phyloP scores from a whole-genome alignment of 2,329 filamentous ascomycete genomes.

The Cercospora janseana region DNA sequence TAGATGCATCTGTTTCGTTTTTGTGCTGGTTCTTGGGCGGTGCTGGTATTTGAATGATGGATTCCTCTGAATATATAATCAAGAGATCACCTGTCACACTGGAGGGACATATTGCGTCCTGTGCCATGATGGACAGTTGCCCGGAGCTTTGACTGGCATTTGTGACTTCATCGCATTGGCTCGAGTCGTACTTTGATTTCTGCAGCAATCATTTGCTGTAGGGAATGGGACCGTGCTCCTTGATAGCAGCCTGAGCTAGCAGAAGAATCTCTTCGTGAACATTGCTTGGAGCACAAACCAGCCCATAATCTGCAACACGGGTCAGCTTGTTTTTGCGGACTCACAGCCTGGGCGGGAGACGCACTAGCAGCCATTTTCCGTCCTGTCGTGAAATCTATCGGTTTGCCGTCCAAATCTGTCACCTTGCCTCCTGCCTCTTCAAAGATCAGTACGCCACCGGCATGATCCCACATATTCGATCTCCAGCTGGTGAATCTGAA shows the following conservation, averaged over 20 bases:
- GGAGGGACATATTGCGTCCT: too few relatives aligned
- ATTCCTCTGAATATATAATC: too few relatives aligned
- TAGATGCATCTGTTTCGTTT: too few relatives aligned
- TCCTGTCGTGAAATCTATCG: slow-evolving; percentile 46
- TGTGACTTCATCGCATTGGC: too few relatives aligned
- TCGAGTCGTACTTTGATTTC: too few relatives aligned
- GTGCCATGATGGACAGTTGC: too few relatives aligned
- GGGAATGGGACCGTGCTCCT: slow-evolving; percentile 9
- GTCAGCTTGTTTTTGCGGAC: slow-evolving; percentile 11
- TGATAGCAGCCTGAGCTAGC: slow-evolving; percentile 22
- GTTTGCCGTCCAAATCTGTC: slow-evolving; percentile 51
- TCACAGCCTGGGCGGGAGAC: not conserved
- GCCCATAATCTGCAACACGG: slow-evolving; percentile 22
- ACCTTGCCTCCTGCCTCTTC: slow-evolving; percentile 47
- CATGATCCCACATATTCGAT: slow-evolving; percentile 54
- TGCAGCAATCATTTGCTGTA: slow-evolving; percentile 12
- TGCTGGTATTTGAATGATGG: too few relatives aligned
- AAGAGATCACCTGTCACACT: too few relatives aligned
- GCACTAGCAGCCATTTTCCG: slow-evolving; percentile 29
- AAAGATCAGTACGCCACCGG: slow-evolving; percentile 42
- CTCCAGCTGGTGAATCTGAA: slow-evolving; percentile 29
- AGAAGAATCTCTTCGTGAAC: slow-evolving; percentile 26
- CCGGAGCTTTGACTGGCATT: too few relatives aligned
- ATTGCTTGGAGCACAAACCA: slow-evolving; percentile 26
- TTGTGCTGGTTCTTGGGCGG: too few relatives aligned